phyloP scores from a whole-genome alignment of 2,329 filamentous ascomycete genomes.

The Fusarium virguliforme region DNA sequence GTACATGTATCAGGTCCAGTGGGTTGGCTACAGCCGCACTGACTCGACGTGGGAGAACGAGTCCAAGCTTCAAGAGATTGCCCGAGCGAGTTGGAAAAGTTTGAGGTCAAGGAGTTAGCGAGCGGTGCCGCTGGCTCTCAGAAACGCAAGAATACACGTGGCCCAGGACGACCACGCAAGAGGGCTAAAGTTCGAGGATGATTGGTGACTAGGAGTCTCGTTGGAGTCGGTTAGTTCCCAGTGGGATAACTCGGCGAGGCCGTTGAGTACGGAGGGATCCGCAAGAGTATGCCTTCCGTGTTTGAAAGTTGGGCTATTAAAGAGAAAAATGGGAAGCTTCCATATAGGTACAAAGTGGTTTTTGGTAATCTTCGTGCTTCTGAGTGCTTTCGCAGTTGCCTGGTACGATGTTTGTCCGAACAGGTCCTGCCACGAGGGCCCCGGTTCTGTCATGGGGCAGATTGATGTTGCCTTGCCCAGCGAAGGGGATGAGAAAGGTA shows the following conservation, averaged over 20 bases:
- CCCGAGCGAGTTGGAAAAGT: conserved; percentile 46
- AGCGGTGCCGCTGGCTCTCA: conserved; percentile 19
- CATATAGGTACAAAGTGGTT: neutral
- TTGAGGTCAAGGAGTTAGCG: conserved; percentile 42
- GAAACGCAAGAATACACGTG: conserved; percentile 43
- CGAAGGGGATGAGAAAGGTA: neutral
- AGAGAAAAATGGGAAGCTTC: neutral
- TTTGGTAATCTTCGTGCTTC: neutral
- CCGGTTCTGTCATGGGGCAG: neutral
- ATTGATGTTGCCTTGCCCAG: neutral
- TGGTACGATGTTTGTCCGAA: neutral
- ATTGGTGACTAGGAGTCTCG: neutral
- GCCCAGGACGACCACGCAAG: conserved; percentile 49
- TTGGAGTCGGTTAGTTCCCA: neutral
- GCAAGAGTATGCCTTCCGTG: neutral
- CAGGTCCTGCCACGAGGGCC: neutral
- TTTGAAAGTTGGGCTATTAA: neutral
- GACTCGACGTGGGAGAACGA: conserved; percentile 47
- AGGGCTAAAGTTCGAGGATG: conserved; percentile 28
- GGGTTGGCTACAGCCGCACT: conserved; percentile 45
- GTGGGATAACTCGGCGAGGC: neutral
- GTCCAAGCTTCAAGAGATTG: conserved; percentile 41
- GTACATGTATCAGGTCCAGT: conserved; percentile 46
- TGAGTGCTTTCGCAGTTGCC: neutral
- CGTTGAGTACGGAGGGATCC: neutral